These are phyloP conservation scores for Stachybotrys echinatus DNA, from an alignment of 2,329 filamentous ascomycete species.

Conservation along the genomic window DNA sequence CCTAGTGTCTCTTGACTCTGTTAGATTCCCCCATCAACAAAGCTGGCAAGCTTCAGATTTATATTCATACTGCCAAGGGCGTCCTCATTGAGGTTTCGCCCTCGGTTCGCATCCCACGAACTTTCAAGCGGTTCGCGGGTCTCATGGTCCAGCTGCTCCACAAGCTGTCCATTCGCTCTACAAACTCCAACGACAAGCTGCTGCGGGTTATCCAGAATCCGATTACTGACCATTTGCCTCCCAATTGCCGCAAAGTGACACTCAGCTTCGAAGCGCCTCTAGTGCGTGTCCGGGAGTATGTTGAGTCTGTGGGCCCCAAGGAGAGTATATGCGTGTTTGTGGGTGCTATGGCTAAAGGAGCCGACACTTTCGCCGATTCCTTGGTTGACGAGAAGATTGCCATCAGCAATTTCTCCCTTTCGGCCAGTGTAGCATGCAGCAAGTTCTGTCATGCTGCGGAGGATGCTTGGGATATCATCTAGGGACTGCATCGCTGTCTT, in stretches of 20 bases:
- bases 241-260: conserved; percentile 96
- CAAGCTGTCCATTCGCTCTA: conserved; percentile 90
- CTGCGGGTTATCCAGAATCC: conserved; percentile 97
- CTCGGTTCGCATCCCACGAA: conserved; percentile 94
- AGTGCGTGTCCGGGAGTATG: conserved; percentile 83
- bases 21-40: conserved; percentile 99
- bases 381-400: conserved; percentile 96
- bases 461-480: conserved; percentile 92
- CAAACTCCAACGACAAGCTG: conserved; percentile 95
- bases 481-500: no score
- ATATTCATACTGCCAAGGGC: conserved; percentile 95
- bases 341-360: conserved; percentile 96
- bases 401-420: conserved; percentile 97
- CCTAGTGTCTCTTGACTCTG: conserved; percentile 88
- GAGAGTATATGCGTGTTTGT: conserved; percentile 98
- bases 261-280: conserved; percentile 89
- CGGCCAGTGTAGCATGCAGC: conserved; percentile 96
- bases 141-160: conserved; percentile 98
- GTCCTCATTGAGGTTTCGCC: conserved; percentile 97
- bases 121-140: conserved; percentile 97
- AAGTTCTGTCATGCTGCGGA: conserved; percentile 99
- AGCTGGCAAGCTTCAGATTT: conserved; percentile 94
- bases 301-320: conserved; percentile 69
- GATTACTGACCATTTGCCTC: conserved; percentile 92
- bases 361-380: conserved; percentile 89